Base-by-base conservation (phyloP, 441 rosid genomes). In the Heliophila coronopifolia region DNA sequence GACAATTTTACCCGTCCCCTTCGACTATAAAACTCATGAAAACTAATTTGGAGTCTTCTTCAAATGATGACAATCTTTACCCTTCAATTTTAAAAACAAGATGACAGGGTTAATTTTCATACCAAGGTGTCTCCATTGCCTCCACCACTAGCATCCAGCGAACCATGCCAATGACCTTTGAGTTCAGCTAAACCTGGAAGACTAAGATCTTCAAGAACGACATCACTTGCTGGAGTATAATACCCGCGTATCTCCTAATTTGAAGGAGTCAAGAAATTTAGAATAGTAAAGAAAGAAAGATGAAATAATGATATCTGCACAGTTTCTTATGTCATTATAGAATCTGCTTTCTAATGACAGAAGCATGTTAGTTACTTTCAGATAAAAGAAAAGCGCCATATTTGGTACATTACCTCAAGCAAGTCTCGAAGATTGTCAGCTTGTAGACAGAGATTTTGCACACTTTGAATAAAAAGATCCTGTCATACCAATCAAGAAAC, bases 81-180 rank as follows among this genome's bases (percentile, higher is more conserved):
- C 50, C 32, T 5, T 38, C 7, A 4, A 49, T 46, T 45, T 13
- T 12, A 1, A 16, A 62, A 45, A 45, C 3, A 3, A 43, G 12
- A 44, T 48, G 55, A 40, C 4, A 52, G 4, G n/a, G 31, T 19
- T 50, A 15, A 28, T 19, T 9, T 40, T 47, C 24, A 55, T 78
- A 93, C 99, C 89, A 80, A 80, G 10, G 97, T 93, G 70, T 93
- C 99, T 40, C 99, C 99, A 65, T 93, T 93, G 81, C 97, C 99
- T 75, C 99, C 99, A 55, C 99, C 99, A 65, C 95, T 88, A 51
- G 99, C 97, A 69, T 86, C 99, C 58, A 93, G 78, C 46, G 97
- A 93, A 58, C 95, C 95, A 71, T 67, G 94, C 97, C 99, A 93
- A 37, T 65, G 78, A 44, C 97, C 99, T 74, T 68, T 81, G 27